Base-by-base conservation (phyloP, 1,284 basidiomycete species). In the Meripilus lineatus region DNA sequence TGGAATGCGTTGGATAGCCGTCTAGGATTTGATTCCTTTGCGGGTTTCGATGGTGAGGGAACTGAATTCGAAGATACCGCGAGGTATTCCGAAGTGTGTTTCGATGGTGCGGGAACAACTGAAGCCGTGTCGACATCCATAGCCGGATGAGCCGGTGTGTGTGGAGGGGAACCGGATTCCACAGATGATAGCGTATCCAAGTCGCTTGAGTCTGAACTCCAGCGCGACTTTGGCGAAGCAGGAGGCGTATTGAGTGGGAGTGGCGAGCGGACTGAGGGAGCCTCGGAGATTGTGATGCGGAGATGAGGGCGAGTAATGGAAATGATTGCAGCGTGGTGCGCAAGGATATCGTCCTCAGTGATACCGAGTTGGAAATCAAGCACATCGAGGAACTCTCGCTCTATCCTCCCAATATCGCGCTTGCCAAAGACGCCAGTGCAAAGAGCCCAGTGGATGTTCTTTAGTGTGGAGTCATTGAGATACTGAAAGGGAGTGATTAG, bases 361-460 rank as follows among this genome's bases (percentile, higher is more conserved):
- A 86, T 60, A 48, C 69, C 68, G 37, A 86, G 71, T 55, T 87
- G 79, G 51, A 80, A 86, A 57, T 84, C 79, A 51, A 86, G 74
- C 26, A 86, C 84, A 49, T 84, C 80, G 48, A 87, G 75, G 62
- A 84, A 86, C 63, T 86, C 83, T 53, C 83, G 76, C 61, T 86
- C 84, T 54, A 87, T 85, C 51, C 84, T 76, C 24, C 83, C 83
- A 18, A 86, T 75, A 55, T 87, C 84, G 17, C 82, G 75, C 58
- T 84, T 85, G 57, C 84, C 84, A 56, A 87, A 86, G 25, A 87
- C 79, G 41, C 83, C 82, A 0, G 84, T 86, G 65, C 84, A 86
- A 11, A 84, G 66, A 10, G 84, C 82, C 83, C 83, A 86, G 62
- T 86, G 83, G 15, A 84, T 68, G 58, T 86, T 86, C 69, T 86